Evolutionary conservation across 805 yeast genomes (phyloP), one percentile per base, ranked within the genome.

Genomic region (Teunomyces tritomae): DNA sequence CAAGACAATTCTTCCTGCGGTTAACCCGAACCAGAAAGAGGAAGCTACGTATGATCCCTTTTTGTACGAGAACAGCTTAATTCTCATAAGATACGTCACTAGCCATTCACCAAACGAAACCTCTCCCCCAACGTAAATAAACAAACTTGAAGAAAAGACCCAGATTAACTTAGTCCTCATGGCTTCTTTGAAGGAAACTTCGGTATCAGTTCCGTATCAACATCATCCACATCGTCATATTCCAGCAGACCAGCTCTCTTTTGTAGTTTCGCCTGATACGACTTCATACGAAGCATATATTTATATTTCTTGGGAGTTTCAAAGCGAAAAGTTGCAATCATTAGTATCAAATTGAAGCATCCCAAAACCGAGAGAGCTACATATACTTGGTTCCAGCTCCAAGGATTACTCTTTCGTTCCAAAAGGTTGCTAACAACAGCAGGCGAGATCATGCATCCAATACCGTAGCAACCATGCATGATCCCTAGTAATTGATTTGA

Each of bases 31-130:
- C 84, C 84, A 80, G 57, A 75, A 80, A 0, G 72, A 49, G 10
- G 82, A 74, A 13, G 83, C 79, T 49, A 78, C 66, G 52, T 70
- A 70, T 2, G 83, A 77, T 6, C 80, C 63, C 5, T 53, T 36
- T 24, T 65, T 56, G 49, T 76, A 77, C 5, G 67, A 40, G 30
- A 63, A 53, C 0, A 64, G 42, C 44, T 72, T 67, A 47, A 78
- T 69, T 28, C 79, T 67, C 10, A 70, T 59, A 39, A 77, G 57
- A 48, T 69, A 80, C 35, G 79, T 74, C 53, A 77, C 70, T 46
- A 78, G 51, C 84, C 84, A 80, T 14, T 75, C 63, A 1, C 84
- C 84, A 53, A 79, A 71, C 5, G 81, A 70, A 11, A 74, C 70
- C 57, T 79, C 84, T 10, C 74, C 76, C 3, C 84, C 83, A 32